phyloP scores from a whole-genome alignment of 2,329 filamentous ascomycete species.

The Xylaria sp. region DNA sequence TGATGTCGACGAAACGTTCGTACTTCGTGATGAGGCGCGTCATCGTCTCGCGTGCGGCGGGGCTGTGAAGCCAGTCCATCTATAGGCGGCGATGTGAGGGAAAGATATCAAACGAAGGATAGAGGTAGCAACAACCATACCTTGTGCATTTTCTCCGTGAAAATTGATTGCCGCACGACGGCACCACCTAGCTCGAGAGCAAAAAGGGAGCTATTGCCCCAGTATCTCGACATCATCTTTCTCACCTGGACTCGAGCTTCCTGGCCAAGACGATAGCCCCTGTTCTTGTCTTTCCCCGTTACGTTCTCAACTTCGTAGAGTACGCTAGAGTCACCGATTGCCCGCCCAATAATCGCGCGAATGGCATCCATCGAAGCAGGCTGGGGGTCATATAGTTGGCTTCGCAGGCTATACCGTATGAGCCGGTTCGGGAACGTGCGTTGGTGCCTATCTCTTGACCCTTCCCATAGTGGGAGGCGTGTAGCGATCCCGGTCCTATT shows the following conservation, averaged over 20 bases:
- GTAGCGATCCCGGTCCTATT: constrained; percentile 62
- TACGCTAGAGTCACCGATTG: constrained; percentile 53
- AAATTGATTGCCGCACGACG: constrained; percentile 73
- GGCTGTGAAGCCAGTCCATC: constrained; percentile 83
- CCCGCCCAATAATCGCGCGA: constrained; percentile 60
- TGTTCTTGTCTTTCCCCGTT: constrained; percentile 35
- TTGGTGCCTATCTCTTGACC: constrained; percentile 40
- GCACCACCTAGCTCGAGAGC: constrained; percentile 73
- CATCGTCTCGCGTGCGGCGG: constrained; percentile 72
- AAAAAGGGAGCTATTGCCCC: constrained; percentile 73
- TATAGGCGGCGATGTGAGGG: constrained; percentile 28
- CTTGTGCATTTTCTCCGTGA: constrained; percentile 77
- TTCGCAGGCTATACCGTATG: constrained; percentile 60
- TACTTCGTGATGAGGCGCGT: constrained; percentile 73
- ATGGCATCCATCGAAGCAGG: constrained; percentile 62
- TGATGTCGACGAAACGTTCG: constrained; percentile 70
- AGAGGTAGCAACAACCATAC: constrained; percentile 38
- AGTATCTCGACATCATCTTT: constrained; percentile 77
- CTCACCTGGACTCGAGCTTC: constrained; percentile 61
- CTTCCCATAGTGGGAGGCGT: constrained; percentile 38
- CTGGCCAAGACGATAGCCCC: constrained; percentile 41
- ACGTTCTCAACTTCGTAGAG: constrained; percentile 57
- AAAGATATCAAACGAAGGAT: background rate
- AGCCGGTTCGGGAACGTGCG: constrained; percentile 69
- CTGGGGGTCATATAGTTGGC: constrained; percentile 53